Percentiles rank a stretch among this genome's conserved stretches.
phyloP scores from a whole-genome alignment of 768 basidiomycete species.

The Mrakia frigida region DNA sequence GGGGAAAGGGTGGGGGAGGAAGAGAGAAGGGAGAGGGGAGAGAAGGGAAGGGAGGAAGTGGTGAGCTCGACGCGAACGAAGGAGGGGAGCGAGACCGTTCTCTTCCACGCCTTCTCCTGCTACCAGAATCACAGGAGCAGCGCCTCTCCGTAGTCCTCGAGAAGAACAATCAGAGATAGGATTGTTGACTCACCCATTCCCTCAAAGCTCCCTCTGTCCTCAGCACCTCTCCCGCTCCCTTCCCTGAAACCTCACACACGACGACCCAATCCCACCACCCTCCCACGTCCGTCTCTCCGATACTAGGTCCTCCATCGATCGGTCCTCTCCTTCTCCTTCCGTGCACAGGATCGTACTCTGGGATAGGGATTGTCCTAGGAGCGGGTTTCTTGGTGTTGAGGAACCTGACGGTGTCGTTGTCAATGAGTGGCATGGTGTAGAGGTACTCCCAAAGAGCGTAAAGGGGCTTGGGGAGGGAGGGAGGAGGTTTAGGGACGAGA shows the following conservation, averaged over 20 bases:
- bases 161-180: background rate
- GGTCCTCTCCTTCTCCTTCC: constrained; percentile 20
- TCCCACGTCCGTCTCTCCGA: constrained; percentile 20
- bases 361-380: constrained; percentile 27
- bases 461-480: background rate
- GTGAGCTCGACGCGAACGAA: background rate
- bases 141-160: too few relatives aligned
- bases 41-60: background rate
- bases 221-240: constrained; percentile 20
- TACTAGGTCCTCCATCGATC: constrained; percentile 10
- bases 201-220: constrained; percentile 12
- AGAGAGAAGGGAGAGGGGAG: background rate
- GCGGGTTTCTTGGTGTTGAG: constrained; percentile 22
- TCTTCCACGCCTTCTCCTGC: background rate
- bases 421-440: constrained; percentile 6
- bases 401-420: constrained; percentile 7
- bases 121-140: background rate
- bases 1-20: background rate
- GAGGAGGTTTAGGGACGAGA: background rate
- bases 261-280: constrained; percentile 33
- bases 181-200: constrained; percentile 18
- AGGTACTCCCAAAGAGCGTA: constrained; percentile 7
- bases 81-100: background rate
- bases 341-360: constrained; percentile 10
- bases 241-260: constrained; percentile 19